Percentiles rank a stretch among this genome's conserved stretches.
These are phyloP conservation scores for Colletotrichum chlorophyti DNA, from an alignment of 2,329 filamentous ascomycete species.

Conservation along the genomic window DNA sequence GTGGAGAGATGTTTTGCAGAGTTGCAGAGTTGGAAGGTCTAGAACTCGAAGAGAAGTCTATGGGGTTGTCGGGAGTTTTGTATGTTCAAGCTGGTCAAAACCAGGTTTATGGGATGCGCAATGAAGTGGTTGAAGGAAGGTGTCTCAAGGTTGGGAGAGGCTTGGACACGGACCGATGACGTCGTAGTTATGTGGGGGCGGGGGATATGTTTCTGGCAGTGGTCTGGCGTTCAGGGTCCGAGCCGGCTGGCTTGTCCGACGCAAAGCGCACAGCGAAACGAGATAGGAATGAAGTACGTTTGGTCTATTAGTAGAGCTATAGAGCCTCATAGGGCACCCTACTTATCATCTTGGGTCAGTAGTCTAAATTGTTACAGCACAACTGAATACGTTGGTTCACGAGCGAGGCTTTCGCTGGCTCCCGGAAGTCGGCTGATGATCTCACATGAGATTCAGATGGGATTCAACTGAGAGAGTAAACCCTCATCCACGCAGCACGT, in stretches of 20 bases:
- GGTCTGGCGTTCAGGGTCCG: background rate
- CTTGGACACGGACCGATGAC: constrained; percentile 18
- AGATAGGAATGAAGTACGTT: background rate
- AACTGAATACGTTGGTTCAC: no score
- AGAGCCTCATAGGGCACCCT: background rate
- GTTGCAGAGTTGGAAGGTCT: background rate
- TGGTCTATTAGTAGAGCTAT: background rate
- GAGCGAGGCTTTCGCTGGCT: no score
- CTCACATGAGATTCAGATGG: no score
- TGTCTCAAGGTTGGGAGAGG: background rate
- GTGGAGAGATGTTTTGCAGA: background rate
- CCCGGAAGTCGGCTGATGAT: no score
- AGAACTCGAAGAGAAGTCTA: background rate
- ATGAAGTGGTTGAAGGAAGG: background rate
- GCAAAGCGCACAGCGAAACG: background rate
- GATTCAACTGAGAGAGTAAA: no score
- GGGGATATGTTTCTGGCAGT: constrained; percentile 8
- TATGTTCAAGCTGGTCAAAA: no score
- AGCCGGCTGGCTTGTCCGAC: background rate
- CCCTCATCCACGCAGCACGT: no score
- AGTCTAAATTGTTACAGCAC: no score
- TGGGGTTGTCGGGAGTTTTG: constrained; percentile 3
- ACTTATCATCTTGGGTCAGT: background rate
- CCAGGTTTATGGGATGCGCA: background rate
- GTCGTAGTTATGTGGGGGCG: constrained; percentile 23